phyloP scores from a whole-genome alignment of 2,329 filamentous ascomycete species.

The Sarocladium kiliense region DNA sequence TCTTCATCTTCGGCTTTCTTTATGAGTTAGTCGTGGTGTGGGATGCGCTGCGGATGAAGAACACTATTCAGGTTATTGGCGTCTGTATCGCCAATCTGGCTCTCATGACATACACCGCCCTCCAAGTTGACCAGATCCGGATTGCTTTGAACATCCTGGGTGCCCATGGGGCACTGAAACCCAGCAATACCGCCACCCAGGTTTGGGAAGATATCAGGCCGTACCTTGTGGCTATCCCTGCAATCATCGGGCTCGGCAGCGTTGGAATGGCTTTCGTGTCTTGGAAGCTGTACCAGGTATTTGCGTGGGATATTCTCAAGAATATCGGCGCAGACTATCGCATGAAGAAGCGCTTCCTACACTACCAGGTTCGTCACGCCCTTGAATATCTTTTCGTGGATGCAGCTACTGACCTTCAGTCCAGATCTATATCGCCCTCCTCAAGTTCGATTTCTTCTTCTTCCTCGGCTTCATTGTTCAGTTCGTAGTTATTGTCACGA shows the following conservation, averaged over 20 bases:
- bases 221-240: conserved; percentile 79
- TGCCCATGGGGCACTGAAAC: conserved; percentile 37
- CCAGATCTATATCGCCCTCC: conserved; percentile 91
- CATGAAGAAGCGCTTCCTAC: conserved; percentile 93
- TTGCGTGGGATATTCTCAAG: conserved; percentile 99
- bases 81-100: conserved; percentile 89
- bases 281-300: conserved; percentile 97
- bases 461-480: conserved; percentile 98
- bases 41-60: conserved; percentile 90
- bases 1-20: conserved; percentile 96
- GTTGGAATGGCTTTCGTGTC: conserved; percentile 69
- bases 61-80: conserved; percentile 97
- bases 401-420: neutral
- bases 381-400: too few species aligned
- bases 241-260: conserved; percentile 72
- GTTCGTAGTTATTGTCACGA: conserved; percentile 86
- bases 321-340: conserved; percentile 95
- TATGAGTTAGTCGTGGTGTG: conserved; percentile 88
- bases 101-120: conserved; percentile 84
- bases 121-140: conserved; percentile 87
- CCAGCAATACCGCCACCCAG: conserved; percentile 22
- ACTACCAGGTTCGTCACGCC: conserved; percentile 71
- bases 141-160: conserved; percentile 60
- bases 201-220: conserved; percentile 69
- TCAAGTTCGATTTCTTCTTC: conserved; percentile 99